Evolutionary conservation across 176 grass and related monocot species (phyloP), one percentile per base, ranked within the genome.

Genomic region (Secale cereale): DNA sequence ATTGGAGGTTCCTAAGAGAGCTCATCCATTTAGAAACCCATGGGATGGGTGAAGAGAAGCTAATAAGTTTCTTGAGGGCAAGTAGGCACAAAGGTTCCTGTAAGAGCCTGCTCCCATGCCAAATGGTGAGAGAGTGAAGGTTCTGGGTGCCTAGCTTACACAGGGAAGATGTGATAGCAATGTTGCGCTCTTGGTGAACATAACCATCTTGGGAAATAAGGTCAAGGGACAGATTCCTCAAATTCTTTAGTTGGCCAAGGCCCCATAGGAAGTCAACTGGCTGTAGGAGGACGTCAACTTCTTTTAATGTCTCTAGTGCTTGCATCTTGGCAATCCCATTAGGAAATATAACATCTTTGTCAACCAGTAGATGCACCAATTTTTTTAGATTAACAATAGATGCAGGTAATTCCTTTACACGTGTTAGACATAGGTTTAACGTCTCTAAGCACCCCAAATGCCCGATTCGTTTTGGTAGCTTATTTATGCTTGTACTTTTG

Each of bases 41-140:
- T 2, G 6, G 28, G 28, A 17, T 0, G 1, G 5, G 14, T 7
- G 17, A 31, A 1, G 0, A 3, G 2, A 2, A 17, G 2, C 8
- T 65, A 13, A 3, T 3, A 16, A 65, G 29, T 3, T 65, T 31
- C 28, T 17, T 5, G 63, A 65, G 28, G 1, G 14, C 19, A 5
- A 31, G 28, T 6, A 2, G 14, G 2, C 4, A 16, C 27, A 65
- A 7, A 65, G 16, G 16, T 33, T 0, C 14, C 64, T 45, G 43
- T 45, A 67, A 33, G 29, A 33, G 4, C 7, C 2, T 1, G 4
- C 1, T 3, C 3, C 1, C 16, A 35, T 0, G 0, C 3, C 8
- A 16, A 4, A 35, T 67, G 10, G 8, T 4, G 19, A 67, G 16
- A 19, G 30, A 67, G 4, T 7, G 65, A 0, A 67, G 65, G 8